Conservation (phyloP, 345 rosid genomes). For the Gossypium australe region DNA sequence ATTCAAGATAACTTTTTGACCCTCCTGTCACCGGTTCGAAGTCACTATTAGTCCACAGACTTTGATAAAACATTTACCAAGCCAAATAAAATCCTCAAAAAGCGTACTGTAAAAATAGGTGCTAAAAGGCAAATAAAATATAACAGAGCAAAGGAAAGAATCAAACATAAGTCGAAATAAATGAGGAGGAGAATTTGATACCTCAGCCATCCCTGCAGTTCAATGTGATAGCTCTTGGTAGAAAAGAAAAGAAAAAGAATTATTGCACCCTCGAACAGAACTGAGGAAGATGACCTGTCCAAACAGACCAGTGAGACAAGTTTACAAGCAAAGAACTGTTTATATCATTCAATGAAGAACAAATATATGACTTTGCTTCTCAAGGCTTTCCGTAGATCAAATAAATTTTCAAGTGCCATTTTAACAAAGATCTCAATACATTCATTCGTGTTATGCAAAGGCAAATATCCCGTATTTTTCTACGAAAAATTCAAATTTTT, state of each 20-base stretch:
- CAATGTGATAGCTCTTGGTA: background rate
- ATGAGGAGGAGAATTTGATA: conserved; percentile 14
- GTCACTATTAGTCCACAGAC: background rate
- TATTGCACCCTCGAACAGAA: background rate
- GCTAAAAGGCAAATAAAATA: background rate
- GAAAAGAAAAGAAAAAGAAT: background rate
- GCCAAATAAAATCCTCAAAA: background rate
- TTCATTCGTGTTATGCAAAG: background rate
- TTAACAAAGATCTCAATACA: background rate
- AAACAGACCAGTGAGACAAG: background rate
- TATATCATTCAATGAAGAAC: background rate
- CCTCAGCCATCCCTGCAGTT: conserved; percentile 63
- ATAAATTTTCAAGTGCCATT: background rate
- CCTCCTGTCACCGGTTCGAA: conserved; percentile 51
- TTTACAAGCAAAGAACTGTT: background rate
- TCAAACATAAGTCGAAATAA: background rate
- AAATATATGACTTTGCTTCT: background rate
- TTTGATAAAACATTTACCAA: background rate
- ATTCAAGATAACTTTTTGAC: conserved; percentile 61
- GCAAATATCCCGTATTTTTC: background rate
- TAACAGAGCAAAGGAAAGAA: background rate
- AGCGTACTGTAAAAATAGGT: background rate
- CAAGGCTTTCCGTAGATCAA: background rate
- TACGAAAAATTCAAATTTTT: background rate
- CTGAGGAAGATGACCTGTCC: conserved; percentile 16